A percentile compares a stretch with the other conserved stretches of the same genome.
These are phyloP conservation scores for Leccinum olivaceopallidum DNA, from an alignment of 768 basidiomycete species.

Conservation along the genomic window DNA sequence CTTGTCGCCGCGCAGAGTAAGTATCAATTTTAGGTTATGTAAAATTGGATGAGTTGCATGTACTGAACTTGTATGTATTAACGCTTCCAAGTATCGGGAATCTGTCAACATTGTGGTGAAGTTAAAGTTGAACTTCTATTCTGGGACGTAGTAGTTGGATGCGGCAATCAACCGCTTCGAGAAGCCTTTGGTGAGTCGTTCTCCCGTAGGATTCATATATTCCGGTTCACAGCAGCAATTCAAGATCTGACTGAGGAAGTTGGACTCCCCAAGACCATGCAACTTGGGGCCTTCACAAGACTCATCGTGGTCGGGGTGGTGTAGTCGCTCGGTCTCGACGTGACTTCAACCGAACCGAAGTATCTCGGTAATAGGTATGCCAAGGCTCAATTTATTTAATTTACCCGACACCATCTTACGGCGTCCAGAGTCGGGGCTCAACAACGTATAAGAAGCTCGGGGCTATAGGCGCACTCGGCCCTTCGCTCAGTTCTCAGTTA, in stretches of 20 bases:
- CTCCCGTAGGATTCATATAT: not conserved
- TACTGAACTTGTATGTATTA: no score
- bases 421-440: not conserved
- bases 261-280: not conserved
- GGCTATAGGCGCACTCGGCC: not conserved
- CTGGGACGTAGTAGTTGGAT: no score
- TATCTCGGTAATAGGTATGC: not conserved
- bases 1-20: no score
- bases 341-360: not conserved
- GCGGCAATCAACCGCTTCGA: not conserved
- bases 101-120: no score
- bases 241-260: not conserved
- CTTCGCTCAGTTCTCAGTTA: not conserved
- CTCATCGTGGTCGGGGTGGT: no score
- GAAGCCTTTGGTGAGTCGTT: not conserved
- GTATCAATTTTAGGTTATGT: no score
- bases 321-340: not conserved
- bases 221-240: not conserved
- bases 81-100: no score
- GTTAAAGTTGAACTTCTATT: not conserved
- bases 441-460: conserved; percentile 10
- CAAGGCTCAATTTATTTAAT: no score
- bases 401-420: not conserved
- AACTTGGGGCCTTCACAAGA: not conserved
- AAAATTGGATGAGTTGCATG: no score